Percentiles rank a stretch among this genome's conserved stretches.
These are phyloP conservation scores for Xylaria polymorpha DNA, from an alignment of 2,329 filamentous ascomycete species.

Conservation along the genomic window DNA sequence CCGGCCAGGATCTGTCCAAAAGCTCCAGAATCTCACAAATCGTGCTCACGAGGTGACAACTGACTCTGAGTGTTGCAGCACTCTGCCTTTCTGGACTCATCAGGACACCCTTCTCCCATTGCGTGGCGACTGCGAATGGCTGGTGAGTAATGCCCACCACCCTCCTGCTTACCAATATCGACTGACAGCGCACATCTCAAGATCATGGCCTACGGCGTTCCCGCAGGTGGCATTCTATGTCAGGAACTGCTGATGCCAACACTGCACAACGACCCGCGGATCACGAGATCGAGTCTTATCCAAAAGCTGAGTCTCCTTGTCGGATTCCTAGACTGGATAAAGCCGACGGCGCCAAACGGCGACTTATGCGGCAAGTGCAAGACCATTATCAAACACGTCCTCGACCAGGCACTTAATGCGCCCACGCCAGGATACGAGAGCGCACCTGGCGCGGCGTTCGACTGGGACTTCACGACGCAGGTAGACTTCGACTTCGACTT, in stretches of 20 bases:
- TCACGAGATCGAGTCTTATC: constrained; percentile 61
- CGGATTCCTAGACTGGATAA: constrained; percentile 64
- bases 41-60: background rate
- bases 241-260: constrained; percentile 61
- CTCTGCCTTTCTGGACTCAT: constrained; percentile 62
- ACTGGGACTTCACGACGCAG: constrained; percentile 52
- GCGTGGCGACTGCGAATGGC: constrained; percentile 61
- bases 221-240: constrained; percentile 62
- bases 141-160: constrained; percentile 51
- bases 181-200: constrained; percentile 36
- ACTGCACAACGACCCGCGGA: constrained; percentile 48
- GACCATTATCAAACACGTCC: constrained; percentile 61
- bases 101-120: constrained; percentile 57
- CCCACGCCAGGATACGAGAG: constrained; percentile 39
- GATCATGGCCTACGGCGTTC: constrained; percentile 63
- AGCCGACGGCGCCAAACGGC: constrained; percentile 60
- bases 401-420: constrained; percentile 62
- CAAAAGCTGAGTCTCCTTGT: constrained; percentile 64
- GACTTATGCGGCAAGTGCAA: constrained; percentile 61
- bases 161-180: background rate
- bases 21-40: background rate
- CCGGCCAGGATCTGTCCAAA: background rate
- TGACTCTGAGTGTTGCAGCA: constrained; percentile 42
- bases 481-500: constrained; percentile 61
- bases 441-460: constrained; percentile 41